Percentiles rank a stretch among this genome's conserved stretches.
phyloP scores from a whole-genome alignment of 768 basidiomycete genomes.

The Gelatoporia subvermispora region DNA sequence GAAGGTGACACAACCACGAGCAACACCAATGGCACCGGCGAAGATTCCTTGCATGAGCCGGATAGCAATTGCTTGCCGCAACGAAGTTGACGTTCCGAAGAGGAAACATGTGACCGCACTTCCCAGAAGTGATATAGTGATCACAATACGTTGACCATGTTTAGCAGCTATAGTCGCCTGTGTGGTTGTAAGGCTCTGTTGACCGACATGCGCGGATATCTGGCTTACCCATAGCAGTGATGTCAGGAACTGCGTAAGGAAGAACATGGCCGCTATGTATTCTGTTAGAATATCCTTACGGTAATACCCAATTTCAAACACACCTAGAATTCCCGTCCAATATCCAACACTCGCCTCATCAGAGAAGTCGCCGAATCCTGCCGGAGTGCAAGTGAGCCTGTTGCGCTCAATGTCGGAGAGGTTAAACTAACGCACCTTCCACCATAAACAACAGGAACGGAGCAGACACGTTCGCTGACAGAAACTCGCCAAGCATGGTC shows the following conservation, averaged over 20 bases:
- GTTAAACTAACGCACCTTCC: conserved; percentile 45
- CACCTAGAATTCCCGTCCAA: conserved; percentile 83
- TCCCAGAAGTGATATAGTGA: conserved; percentile 81
- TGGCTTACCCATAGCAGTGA: conserved; percentile 80
- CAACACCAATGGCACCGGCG: conserved; percentile 92
- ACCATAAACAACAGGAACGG: conserved; percentile 97
- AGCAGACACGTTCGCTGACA: conserved; percentile 88
- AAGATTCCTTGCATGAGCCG: conserved; percentile 91
- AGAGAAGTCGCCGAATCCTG: conserved; percentile 64
- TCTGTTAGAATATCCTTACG: background rate
- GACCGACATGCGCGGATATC: background rate
- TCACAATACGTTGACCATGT: conserved; percentile 81
- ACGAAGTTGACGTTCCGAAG: conserved; percentile 72
- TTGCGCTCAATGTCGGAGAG: too few relatives aligned
- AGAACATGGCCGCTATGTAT: conserved; percentile 69
- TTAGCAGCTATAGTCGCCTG: conserved; percentile 91
- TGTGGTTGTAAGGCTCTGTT: background rate
- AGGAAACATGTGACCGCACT: conserved; percentile 72
- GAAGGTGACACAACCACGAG: conserved; percentile 79
- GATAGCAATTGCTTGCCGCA: conserved; percentile 78
- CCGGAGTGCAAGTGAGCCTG: background rate
- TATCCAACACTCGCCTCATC: conserved; percentile 86
- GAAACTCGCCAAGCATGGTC: conserved; percentile 94
- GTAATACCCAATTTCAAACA: conserved; percentile 9
- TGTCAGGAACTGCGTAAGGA: conserved; percentile 93